Base-by-base conservation (phyloP, 305 asterid species). In the Fraxinus floribunda region DNA sequence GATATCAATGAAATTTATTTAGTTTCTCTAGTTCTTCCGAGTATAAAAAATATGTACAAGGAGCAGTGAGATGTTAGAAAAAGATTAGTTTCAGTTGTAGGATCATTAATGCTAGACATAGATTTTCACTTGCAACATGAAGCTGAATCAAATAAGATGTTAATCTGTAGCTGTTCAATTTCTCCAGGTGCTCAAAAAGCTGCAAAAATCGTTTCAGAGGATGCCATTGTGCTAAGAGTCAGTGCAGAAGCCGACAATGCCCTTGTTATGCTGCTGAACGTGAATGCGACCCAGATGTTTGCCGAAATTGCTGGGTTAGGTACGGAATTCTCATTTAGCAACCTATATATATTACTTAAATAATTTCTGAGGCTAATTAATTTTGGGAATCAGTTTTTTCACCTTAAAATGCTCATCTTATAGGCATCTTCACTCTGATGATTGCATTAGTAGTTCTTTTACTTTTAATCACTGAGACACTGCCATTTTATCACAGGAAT, bases 181-280 rank as follows among this genome's bases (percentile, higher is more conserved):
- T 87, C 68, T 57, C 78, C 90, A 97, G 99, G 91, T 97, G 99
- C 88, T 89, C 97, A 81, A 93, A 93, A 86, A 89, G 90, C 92
- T 97, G 99, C 90, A 97, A 97, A 86, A 97, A 97, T 80, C 93
- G 97, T 66, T 97, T 97, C 83, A 89, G 99, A 91, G 99, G 99
- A 86, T 97, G 99, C 55, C 98, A 97, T 85, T 97, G 99, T 86
- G 98, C 98, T 79, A 97, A 97, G 88, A 95, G 99, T 85, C 98
- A 93, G 90, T 97, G 99, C 92, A 92, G 91, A 91, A 97, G 99
- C 87, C 94, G 99, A 77, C 98, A 94, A 86, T 97, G 99, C 81
- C 99, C 99, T 29, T 97, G 99, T 86, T 97, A 93, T 91, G 99
- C 98, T 78, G 98, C 98, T 83, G 98, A 97, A 22, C 98, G 98